Percentiles rank a stretch among this genome's conserved stretches.
Evolutionary conservation across 140 eudicot genomes (phyloP).

Genomic region (Stevia rebaudiana): DNA sequence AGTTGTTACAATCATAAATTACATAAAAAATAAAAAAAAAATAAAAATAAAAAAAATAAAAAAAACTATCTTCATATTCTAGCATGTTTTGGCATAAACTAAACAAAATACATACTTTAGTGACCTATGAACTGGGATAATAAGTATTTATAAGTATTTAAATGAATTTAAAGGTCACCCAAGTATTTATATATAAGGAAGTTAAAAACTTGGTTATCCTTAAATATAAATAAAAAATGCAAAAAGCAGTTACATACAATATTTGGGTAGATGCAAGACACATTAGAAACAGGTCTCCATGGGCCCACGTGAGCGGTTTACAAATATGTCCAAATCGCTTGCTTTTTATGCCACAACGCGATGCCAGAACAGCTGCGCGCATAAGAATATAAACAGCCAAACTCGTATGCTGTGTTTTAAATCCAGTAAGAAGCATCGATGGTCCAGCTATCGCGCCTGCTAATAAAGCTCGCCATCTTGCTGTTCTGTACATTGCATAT

Average conservation of each 20-base stretch:
- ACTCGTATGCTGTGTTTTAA: conserved; percentile 74
- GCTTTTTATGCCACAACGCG: conserved; percentile 98
- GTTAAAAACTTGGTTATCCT: background rate
- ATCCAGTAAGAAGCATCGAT: conserved; percentile 91
- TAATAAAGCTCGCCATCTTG: conserved; percentile 90
- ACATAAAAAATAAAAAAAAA: too few species aligned
- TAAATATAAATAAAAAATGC: background rate
- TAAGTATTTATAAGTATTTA: too few species aligned
- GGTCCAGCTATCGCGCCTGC: conserved; percentile 98
- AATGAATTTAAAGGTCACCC: too few species aligned
- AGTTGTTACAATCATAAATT: background rate
- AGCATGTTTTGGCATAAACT: too few species aligned
- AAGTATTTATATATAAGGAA: background rate
- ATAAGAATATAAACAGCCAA: conserved; percentile 89
- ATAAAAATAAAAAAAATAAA: too few species aligned
- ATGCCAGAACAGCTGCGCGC: conserved; percentile 97
- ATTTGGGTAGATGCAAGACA: conserved; percentile 93
- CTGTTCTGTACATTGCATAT: conserved; percentile 59
- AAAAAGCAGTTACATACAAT: conserved; percentile 44
- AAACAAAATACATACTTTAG: too few species aligned
- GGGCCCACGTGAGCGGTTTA: conserved; percentile 96
- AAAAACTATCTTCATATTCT: too few species aligned
- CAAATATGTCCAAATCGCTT: conserved; percentile 75
- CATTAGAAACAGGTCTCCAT: conserved; percentile 95
- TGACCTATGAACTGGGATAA: too few species aligned